Percentiles rank a stretch among this genome's conserved stretches.
These are phyloP conservation scores for Hypoxylon crocopeplum DNA, from an alignment of 495 filamentous ascomycete species.

Conservation along the genomic window DNA sequence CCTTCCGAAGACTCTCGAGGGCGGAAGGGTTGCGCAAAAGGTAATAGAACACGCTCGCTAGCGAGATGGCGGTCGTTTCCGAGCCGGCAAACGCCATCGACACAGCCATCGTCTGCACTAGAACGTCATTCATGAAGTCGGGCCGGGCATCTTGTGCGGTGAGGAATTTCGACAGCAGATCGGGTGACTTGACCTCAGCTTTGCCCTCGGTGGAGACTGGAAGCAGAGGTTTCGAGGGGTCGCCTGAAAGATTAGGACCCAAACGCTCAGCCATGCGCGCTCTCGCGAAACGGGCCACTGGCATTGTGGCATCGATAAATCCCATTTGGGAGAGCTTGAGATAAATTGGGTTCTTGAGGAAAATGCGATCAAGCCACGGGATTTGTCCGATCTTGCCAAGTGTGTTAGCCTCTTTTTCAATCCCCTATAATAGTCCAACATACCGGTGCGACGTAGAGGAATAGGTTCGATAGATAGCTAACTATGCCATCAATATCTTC, in stretches of 20 bases:
- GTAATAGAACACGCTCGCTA: conserved; percentile 70
- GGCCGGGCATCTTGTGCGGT: conserved; percentile 64
- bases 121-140: conserved; percentile 69
- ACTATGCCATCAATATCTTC: conserved; percentile 70
- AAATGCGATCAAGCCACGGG: conserved; percentile 65
- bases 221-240: conserved; percentile 45
- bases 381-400: conserved; percentile 64
- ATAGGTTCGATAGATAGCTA: conserved; percentile 57
- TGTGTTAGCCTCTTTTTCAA: conserved; percentile 36
- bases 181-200: conserved; percentile 60
- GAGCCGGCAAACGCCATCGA: conserved; percentile 70
- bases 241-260: conserved; percentile 41
- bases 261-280: conserved; percentile 62
- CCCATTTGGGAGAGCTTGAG: conserved; percentile 57
- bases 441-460: conserved; percentile 68
- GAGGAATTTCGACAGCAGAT: conserved; percentile 67
- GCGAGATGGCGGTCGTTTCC: conserved; percentile 69
- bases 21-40: conserved; percentile 60
- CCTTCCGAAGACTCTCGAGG: conserved; percentile 52
- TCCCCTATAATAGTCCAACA: conserved; percentile 19
- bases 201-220: conserved; percentile 47
- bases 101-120: conserved; percentile 69
- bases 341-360: conserved; percentile 67
- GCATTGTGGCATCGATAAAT: conserved; percentile 62
- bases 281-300: conserved; percentile 67